These are phyloP conservation scores for Carallia brachiata DNA, from an alignment of 345 rosid genomes.

Conservation along the genomic window DNA sequence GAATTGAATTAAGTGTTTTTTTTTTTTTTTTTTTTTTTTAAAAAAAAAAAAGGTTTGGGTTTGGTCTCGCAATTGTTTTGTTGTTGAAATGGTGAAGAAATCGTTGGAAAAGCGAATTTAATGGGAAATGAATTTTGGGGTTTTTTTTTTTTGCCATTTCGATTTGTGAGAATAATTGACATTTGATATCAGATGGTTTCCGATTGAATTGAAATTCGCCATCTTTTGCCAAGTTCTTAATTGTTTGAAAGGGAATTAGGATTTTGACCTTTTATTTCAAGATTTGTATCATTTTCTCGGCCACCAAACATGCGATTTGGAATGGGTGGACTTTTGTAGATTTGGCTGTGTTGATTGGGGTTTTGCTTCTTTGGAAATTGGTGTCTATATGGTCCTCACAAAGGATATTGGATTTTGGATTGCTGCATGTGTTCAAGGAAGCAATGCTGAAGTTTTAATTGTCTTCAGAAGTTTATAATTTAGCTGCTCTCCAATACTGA, in stretches of 20 bases:
- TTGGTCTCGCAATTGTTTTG: constrained; percentile 1
- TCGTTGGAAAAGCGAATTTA: neutral
- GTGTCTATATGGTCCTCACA: neutral
- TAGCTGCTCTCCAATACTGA: neutral
- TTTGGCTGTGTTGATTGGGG: neutral
- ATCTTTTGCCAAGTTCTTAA: no score
- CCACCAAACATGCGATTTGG: no score
- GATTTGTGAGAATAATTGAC: neutral
- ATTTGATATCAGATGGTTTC: neutral
- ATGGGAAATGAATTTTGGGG: neutral
- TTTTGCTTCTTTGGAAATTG: neutral
- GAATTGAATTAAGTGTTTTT: neutral
- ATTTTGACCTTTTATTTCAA: no score
- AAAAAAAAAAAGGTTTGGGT: neutral
- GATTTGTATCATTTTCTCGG: no score
- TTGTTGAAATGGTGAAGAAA: neutral
- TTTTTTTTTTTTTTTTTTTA: no score
- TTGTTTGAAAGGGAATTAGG: no score
- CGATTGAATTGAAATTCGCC: no score
- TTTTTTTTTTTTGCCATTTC: neutral
- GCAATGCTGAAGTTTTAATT: neutral
- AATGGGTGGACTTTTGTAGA: no score
- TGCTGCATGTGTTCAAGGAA: neutral
- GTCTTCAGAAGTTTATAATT: neutral
- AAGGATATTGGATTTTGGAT: neutral